Conservation (phyloP, 208 protist species). For the Trypanosoma congolense region DNA sequence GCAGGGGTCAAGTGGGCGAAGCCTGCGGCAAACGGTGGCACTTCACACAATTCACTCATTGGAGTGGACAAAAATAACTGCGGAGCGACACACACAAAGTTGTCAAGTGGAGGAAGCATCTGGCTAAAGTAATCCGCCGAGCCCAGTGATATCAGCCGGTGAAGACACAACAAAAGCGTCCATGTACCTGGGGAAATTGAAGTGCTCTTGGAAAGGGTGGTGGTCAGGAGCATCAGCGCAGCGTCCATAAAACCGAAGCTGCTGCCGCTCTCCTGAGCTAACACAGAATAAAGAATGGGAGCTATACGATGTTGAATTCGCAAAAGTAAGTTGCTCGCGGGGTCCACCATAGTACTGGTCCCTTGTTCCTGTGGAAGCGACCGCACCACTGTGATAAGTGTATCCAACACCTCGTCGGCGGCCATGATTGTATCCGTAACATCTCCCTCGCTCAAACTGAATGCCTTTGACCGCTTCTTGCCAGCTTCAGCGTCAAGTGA, state of each 20-base stretch:
- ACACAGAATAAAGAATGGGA: slow-evolving; percentile 71
- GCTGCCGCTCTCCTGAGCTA: slow-evolving; percentile 58
- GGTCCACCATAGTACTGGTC: slow-evolving; percentile 5
- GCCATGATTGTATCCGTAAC: slow-evolving; percentile 63
- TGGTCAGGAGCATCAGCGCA: slow-evolving; percentile 75
- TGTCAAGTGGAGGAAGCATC: slow-evolving; percentile 88
- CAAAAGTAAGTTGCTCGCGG: slow-evolving; percentile 37
- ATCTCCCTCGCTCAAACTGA: slow-evolving; percentile 35
- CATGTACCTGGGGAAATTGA: slow-evolving; percentile 52
- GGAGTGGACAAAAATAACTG: slow-evolving; percentile 52
- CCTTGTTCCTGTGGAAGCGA: slow-evolving; percentile 42
- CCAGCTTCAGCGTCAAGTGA: slow-evolving; percentile 4
- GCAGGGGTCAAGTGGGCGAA: slow-evolving; percentile 39
- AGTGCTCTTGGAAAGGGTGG: slow-evolving; percentile 73
- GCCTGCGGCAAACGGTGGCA: slow-evolving; percentile 17
- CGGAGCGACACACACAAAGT: slow-evolving; percentile 80
- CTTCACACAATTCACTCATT: slow-evolving; percentile 31
- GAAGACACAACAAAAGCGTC: slow-evolving; percentile 61
- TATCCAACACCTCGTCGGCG: slow-evolving; percentile 82
- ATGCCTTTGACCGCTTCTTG: neutral
- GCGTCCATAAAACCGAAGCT: slow-evolving; percentile 86
- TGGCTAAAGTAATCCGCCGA: slow-evolving; percentile 84
- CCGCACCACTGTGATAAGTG: slow-evolving; percentile 67
- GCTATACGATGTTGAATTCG: slow-evolving; percentile 55
- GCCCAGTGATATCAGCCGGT: slow-evolving; percentile 55